Conservation (phyloP, 257 asterid genomes). For the Penstemon eatonii region DNA sequence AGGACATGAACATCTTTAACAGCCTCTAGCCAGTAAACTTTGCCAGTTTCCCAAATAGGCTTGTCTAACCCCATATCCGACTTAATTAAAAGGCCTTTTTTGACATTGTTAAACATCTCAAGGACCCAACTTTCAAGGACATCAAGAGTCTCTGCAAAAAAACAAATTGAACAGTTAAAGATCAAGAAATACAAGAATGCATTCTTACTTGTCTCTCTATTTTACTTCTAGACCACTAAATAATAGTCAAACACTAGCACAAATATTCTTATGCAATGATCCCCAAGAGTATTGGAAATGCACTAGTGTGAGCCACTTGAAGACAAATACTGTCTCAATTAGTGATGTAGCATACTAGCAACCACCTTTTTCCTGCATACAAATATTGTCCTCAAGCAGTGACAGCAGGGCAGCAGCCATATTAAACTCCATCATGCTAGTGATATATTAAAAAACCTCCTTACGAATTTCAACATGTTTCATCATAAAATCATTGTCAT, state of each 20-base stretch:
- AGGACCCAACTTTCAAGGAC: slow-evolving; percentile 85
- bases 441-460: neutral
- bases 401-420: neutral
- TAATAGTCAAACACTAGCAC: slow-evolving; percentile 10
- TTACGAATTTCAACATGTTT: neutral
- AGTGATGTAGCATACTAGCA: too few species aligned
- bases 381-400: neutral
- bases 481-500: slow-evolving; percentile 7
- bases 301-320: neutral
- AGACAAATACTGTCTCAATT: neutral
- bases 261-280: neutral
- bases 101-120: slow-evolving; percentile 75
- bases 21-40: slow-evolving; percentile 84
- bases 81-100: slow-evolving; percentile 56
- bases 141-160: slow-evolving; percentile 79
- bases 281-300: slow-evolving; percentile 12
- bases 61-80: slow-evolving; percentile 43
- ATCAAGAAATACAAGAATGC: slow-evolving; percentile 2
- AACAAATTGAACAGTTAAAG: slow-evolving; percentile 20
- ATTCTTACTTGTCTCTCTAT: neutral
- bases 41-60: slow-evolving; percentile 87
- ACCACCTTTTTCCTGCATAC: neutral
- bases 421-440: slow-evolving; percentile 7
- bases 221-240: slow-evolving; percentile 15
- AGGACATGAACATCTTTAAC: slow-evolving; percentile 93